Conservation (phyloP, 129 eudicot genomes). For the Pulicaria dysenterica region DNA sequence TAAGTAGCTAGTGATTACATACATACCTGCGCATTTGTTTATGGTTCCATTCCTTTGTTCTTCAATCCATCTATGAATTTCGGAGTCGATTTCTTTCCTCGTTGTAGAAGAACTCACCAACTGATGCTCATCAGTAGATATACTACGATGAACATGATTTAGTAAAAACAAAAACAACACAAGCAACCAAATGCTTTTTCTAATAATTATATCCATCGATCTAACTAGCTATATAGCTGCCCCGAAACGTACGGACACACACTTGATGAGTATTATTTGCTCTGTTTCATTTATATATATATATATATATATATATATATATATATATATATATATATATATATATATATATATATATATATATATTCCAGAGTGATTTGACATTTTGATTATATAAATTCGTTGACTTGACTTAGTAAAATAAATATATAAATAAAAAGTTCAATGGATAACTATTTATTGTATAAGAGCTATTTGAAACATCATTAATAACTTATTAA, state of each 20-base stretch:
- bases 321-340: background rate
- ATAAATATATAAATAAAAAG: too few relatives aligned
- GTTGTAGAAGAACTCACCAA: background rate
- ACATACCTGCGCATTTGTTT: slow-evolving; percentile 20
- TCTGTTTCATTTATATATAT: background rate
- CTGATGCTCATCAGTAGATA: background rate
- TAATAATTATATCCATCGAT: slow-evolving; percentile 1
- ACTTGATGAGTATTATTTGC: background rate
- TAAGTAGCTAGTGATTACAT: too few relatives aligned
- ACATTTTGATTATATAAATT: too few relatives aligned
- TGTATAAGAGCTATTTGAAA: too few relatives aligned
- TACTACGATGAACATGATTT: background rate
- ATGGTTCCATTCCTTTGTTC: slow-evolving; percentile 11
- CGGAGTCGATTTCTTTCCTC: background rate
- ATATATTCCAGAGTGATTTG: too few relatives aligned
- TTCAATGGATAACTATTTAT: too few relatives aligned
- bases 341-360: background rate
- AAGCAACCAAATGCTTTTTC: background rate
- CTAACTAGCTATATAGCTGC: too few relatives aligned
- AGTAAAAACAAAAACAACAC: background rate
- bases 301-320: background rate
- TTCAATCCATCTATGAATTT: slow-evolving; percentile 5
- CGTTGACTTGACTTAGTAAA: too few relatives aligned
- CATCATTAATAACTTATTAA: too few relatives aligned
- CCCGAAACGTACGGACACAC: background rate